phyloP scores from a whole-genome alignment of 2,329 filamentous ascomycete species.

The Endothia cerciana region DNA sequence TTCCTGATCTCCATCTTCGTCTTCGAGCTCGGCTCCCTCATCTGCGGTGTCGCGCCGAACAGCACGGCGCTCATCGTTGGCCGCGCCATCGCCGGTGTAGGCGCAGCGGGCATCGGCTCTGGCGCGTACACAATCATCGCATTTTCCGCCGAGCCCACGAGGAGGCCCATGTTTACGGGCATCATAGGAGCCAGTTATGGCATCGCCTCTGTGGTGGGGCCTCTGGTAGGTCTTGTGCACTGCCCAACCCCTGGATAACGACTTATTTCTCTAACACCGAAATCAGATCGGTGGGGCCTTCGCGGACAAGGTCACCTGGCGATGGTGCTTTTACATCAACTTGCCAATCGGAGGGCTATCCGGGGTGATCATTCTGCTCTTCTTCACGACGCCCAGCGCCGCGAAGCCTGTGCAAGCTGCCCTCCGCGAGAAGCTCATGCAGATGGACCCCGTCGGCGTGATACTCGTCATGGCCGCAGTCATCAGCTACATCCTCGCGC shows the following conservation, averaged over 20 bases:
- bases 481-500: constrained; percentile 45
- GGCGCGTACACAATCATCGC: constrained; percentile 31
- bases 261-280: neutral
- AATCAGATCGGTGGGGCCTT: constrained; percentile 33
- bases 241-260: too few relatives aligned
- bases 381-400: constrained; percentile 42
- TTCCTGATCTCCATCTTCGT: constrained; percentile 45
- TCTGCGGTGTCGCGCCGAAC: constrained; percentile 45
- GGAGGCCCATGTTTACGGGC: constrained; percentile 32
- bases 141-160: constrained; percentile 32
- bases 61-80: constrained; percentile 31
- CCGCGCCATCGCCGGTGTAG: constrained; percentile 28
- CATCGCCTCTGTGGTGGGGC: constrained; percentile 35
- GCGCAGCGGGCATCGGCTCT: constrained; percentile 29
- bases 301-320: constrained; percentile 34
- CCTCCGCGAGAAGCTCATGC: constrained; percentile 44
- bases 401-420: constrained; percentile 37
- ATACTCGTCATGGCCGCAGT: constrained; percentile 44
- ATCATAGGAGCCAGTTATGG: constrained; percentile 29
- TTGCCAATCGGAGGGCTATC: constrained; percentile 38
- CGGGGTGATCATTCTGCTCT: constrained; percentile 34
- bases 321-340: constrained; percentile 40
- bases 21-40: constrained; percentile 50
- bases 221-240: constrained; percentile 25
- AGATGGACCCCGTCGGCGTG: constrained; percentile 47